Evolutionary conservation across 2,329 filamentous ascomycete genomes (phyloP), one percentile per base, ranked within the genome.

Genomic region (Trichoderma atrobrunneum): DNA sequence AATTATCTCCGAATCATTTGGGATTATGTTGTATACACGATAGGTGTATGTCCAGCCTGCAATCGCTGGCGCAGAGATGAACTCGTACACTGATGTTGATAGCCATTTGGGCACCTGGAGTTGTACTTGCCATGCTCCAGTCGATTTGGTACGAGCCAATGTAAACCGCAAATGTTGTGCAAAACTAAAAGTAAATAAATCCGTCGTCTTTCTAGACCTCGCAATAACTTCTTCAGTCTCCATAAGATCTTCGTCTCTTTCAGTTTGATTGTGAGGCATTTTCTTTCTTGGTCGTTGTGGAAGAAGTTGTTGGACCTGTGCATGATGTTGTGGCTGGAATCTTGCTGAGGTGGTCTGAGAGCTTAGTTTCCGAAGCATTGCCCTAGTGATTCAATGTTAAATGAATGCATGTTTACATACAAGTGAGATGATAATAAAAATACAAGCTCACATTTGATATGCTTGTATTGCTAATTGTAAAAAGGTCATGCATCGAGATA

Each of bases 91-190:
- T 0, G 72, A 73, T 0, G 70, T 43, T 1, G 78, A 78, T 4
- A 77, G 10, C 78, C 78, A 78, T n/a, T 48, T 75, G 0, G 78
- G 78, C 8, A 72, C 43, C 66, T 78, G 76, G 0, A 79, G 10
- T 18, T 74, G 73, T 0, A 73, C 77, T 5, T 76, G 72, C 77
- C 77, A 79, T 0, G 72, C 76, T 0, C 75, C 74, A 1, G 72
- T 75, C 0, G 18, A 12, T 2, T 68, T 73, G 0, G 70, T 51
- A 1, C 73, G 74, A 7, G 70, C 21, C 12, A 76, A 36, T 0
- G 21, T 73, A 2, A 77, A 76, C 0, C 74, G 72, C 0, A 76
- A 74, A 0, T 70, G 11, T n/a, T 65, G 72, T 0, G 76, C 75
- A 26, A 8, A 28, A 26, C 7, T 74, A 74, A 3, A 2, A 43